Conservation (phyloP, 2,329 filamentous ascomycete genomes). For the Pestalotiopsis fici region DNA sequence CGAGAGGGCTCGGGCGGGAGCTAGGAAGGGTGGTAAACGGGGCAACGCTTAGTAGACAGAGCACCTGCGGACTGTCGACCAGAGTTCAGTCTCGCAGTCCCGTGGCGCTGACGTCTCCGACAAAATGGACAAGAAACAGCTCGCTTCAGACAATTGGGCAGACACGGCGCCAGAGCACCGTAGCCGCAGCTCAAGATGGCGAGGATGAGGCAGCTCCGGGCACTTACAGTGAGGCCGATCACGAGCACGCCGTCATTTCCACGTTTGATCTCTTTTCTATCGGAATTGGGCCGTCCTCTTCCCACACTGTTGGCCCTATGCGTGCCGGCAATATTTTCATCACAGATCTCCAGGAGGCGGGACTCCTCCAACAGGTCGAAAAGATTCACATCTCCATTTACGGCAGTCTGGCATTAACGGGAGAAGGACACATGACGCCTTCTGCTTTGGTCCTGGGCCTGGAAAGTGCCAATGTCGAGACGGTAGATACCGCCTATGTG, state of each 20-base stretch:
- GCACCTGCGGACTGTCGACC: neutral
- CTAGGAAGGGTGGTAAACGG: constrained; percentile 5
- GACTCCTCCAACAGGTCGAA: constrained; percentile 43
- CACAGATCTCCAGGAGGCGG: constrained; percentile 45
- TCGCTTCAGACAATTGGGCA: constrained; percentile 14
- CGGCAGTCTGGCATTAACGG: constrained; percentile 50
- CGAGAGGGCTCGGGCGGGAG: constrained; percentile 24
- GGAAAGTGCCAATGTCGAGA: constrained; percentile 49
- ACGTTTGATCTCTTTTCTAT: constrained; percentile 54
- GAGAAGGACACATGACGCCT: constrained; percentile 54
- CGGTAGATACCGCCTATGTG: constrained; percentile 49
- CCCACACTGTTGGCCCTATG: constrained; percentile 54
- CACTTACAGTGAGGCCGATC: constrained; percentile 49
- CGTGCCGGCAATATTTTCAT: constrained; percentile 54
- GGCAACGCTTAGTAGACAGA: constrained; percentile 12
- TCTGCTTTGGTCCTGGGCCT: constrained; percentile 50
- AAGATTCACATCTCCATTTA: constrained; percentile 50
- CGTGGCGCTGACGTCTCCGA: neutral
- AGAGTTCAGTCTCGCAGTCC: neutral
- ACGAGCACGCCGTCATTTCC: constrained; percentile 53
- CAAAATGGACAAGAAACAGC: neutral
- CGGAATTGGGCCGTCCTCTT: constrained; percentile 52
- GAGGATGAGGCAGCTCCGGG: constrained; percentile 35
- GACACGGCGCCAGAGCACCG: constrained; percentile 15
- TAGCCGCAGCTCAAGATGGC: constrained; percentile 15